Evolutionary conservation across 202 grass and related monocot genomes (phyloP).

Genomic region (Musa balbisiana): DNA sequence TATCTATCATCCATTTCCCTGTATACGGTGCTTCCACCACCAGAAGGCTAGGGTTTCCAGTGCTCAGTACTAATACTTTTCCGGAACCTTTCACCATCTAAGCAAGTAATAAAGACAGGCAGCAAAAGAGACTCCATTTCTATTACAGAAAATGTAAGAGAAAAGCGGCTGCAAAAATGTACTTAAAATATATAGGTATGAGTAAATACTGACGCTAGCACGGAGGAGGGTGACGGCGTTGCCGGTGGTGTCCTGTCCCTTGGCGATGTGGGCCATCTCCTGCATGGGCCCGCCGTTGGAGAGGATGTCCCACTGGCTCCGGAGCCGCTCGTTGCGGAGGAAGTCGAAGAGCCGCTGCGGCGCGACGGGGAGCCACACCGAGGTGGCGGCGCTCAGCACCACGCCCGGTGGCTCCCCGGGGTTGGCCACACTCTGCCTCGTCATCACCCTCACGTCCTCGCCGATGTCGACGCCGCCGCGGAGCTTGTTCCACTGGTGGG

Average conservation of each 20-base stretch:
- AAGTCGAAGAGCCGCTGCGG: conserved; percentile 67
- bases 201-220: conserved; percentile 51
- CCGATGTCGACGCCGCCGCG: conserved; percentile 41
- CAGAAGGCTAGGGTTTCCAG: no score
- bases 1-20: no score
- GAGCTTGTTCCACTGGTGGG: conserved; percentile 77
- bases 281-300: conserved; percentile 79
- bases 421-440: conserved; percentile 58
- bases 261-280: conserved; percentile 68
- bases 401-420: conserved; percentile 75
- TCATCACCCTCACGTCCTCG: conserved; percentile 68
- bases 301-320: conserved; percentile 88
- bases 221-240: conserved; percentile 69
- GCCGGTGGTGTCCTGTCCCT: conserved; percentile 69
- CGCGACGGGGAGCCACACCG: conserved; percentile 63
- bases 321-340: conserved; percentile 51
- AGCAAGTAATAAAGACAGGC: no score
- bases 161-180: neutral
- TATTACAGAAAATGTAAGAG: neutral
- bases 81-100: no score
- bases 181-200: neutral
- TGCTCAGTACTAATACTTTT: no score
- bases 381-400: conserved; percentile 82
- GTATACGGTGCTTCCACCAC: no score
- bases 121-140: no score